These are phyloP conservation scores for Ogataea kodamae DNA, from an alignment of 805 yeast genomes.

Conservation along the genomic window DNA sequence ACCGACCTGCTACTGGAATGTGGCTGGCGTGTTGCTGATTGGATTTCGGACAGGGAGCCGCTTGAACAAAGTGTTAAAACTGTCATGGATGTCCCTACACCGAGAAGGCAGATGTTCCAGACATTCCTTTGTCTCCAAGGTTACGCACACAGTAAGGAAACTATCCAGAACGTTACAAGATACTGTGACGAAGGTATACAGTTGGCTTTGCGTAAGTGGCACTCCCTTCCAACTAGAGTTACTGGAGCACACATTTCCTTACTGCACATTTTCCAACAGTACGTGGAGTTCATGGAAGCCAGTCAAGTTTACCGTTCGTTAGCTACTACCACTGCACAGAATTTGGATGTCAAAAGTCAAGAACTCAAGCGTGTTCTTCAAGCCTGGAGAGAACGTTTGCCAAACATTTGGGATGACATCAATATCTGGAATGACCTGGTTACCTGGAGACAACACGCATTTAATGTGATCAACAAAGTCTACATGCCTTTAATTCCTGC, in stretches of 20 bases:
- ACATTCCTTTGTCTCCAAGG: conserved; percentile 92
- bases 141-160: conserved; percentile 84
- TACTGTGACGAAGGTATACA: conserved; percentile 96
- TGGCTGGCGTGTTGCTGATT: conserved; percentile 99
- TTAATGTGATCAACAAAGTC: conserved; percentile 90
- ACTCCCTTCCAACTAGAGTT: conserved; percentile 70
- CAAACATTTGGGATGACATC: conserved; percentile 96
- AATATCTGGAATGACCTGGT: conserved; percentile 96
- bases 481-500: conserved; percentile 91
- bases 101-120: conserved; percentile 92
- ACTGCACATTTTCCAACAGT: conserved; percentile 93
- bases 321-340: conserved; percentile 86
- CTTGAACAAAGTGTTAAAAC: conserved; percentile 90
- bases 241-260: conserved; percentile 85
- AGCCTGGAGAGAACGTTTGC: conserved; percentile 97
- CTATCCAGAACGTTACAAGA: conserved; percentile 78
- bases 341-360: conserved; percentile 87
- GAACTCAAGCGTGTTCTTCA: conserved; percentile 91
- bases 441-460: conserved; percentile 98
- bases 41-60: conserved; percentile 94
- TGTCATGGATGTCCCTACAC: conserved; percentile 98
- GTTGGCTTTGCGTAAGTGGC: conserved; percentile 88
- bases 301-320: conserved; percentile 87
- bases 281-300: conserved; percentile 96
- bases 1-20: conserved; percentile 94